Evolutionary conservation across 169 alveolate genomes (phyloP).

Genomic region (Cryptosporidium viatorum): DNA sequence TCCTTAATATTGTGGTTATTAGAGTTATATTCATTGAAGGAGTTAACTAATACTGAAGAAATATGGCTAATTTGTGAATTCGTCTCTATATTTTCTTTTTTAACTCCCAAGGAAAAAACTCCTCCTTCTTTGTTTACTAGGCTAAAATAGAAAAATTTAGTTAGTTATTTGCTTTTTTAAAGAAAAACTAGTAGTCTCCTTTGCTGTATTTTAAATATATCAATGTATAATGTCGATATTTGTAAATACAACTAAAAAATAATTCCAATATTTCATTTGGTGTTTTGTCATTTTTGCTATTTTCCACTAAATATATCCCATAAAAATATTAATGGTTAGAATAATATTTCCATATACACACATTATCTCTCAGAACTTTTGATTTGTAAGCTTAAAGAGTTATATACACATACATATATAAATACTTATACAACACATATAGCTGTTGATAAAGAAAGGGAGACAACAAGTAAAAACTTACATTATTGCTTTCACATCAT

Average conservation of each 20-base stretch:
- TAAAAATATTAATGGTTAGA: too few relatives aligned
- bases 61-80: background rate
- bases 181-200: background rate
- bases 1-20: background rate
- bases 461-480: constrained; percentile 2
- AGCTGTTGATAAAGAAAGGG: background rate
- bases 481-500: constrained; percentile 28
- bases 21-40: constrained; percentile 51
- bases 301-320: background rate
- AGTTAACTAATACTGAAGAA: constrained; percentile 29
- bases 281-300: background rate
- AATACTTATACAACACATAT: too few relatives aligned
- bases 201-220: too few relatives aligned
- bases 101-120: constrained; percentile 23
- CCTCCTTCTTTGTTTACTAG: constrained; percentile 52
- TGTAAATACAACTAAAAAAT: background rate
- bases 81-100: background rate
- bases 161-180: background rate
- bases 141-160: background rate
- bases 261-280: background rate
- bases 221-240: too few relatives aligned
- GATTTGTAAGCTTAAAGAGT: background rate
- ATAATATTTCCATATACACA: background rate
- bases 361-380: background rate
- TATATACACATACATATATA: too few relatives aligned